These are phyloP conservation scores for Gillenia trifoliata DNA, from an alignment of 306 rosid species.

Conservation along the genomic window DNA sequence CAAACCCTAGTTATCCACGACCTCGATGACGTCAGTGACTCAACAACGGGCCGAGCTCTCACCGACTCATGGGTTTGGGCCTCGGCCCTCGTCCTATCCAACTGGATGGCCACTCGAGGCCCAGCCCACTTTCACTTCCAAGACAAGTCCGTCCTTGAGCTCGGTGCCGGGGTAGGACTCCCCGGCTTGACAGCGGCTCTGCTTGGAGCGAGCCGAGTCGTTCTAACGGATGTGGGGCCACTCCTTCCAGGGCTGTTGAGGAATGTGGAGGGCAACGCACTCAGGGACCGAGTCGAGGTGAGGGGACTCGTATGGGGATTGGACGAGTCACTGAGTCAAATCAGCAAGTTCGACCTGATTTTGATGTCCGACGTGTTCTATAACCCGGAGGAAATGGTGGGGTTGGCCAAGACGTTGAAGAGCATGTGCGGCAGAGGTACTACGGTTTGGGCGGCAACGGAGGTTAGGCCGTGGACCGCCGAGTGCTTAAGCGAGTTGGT, in stretches of 20 bases:
- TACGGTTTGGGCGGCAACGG: constrained; percentile 25
- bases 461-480: constrained; percentile 27
- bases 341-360: constrained; percentile 25
- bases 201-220: constrained; percentile 33
- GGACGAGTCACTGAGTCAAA: constrained; percentile 3
- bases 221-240: constrained; percentile 19
- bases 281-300: constrained; percentile 30
- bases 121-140: constrained; percentile 10
- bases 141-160: constrained; percentile 26
- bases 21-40: constrained; percentile 28
- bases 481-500: constrained; percentile 31
- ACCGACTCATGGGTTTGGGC: constrained; percentile 40
- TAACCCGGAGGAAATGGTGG: constrained; percentile 17
- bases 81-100: constrained; percentile 23
- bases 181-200: constrained; percentile 30
- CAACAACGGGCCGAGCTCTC: constrained; percentile 23
- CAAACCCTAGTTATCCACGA: constrained; percentile 22
- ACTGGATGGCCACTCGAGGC: constrained; percentile 22
- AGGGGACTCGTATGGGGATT: constrained; percentile 31
- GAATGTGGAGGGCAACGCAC: constrained; percentile 28
- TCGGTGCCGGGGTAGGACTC: constrained; percentile 37
- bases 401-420: constrained; percentile 21
- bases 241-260: constrained; percentile 21
- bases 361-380: constrained; percentile 39
- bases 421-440: constrained; percentile 7